Conservation (phyloP, 2,329 filamentous ascomycete genomes). For the Penicillium sp. region DNA sequence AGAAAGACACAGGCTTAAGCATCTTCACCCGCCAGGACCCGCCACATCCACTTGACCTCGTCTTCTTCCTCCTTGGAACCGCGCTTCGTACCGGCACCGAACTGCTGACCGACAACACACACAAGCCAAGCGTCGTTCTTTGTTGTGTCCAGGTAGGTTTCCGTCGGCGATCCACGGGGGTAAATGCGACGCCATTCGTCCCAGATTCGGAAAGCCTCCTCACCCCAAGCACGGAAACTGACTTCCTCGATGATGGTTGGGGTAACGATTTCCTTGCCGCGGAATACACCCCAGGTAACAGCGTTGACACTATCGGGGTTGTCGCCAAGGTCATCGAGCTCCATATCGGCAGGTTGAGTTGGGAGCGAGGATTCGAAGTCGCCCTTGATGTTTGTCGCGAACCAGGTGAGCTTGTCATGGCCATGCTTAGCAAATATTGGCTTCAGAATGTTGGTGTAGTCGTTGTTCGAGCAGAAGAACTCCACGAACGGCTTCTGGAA, state of each 20-base stretch:
- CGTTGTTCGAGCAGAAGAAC: conserved; percentile 75
- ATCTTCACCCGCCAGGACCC: conserved; percentile 33
- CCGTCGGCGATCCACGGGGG: conserved; percentile 67
- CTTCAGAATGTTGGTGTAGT: conserved; percentile 65
- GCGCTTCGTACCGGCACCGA: conserved; percentile 40
- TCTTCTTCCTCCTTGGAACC: conserved; percentile 40
- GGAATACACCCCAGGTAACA: conserved; percentile 95
- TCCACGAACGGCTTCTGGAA: conserved; percentile 99
- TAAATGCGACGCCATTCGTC: conserved; percentile 90
- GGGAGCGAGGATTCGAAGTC: conserved; percentile 66
- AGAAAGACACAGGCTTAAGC: background rate
- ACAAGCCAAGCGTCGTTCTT: conserved; percentile 79
- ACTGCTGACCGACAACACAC: conserved; percentile 58
- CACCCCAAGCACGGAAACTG: conserved; percentile 88
- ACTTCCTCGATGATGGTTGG: conserved; percentile 96
- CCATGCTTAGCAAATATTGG: conserved; percentile 60
- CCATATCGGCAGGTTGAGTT: conserved; percentile 24
- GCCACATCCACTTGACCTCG: conserved; percentile 43
- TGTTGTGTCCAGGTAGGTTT: conserved; percentile 66
- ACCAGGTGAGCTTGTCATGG: conserved; percentile 74
- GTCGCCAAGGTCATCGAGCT: conserved; percentile 31
- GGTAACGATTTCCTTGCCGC: conserved; percentile 91
- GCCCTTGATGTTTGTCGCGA: conserved; percentile 75
- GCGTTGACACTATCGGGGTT: conserved; percentile 70
- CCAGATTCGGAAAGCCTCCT: conserved; percentile 96